Base-by-base conservation (phyloP, 306 rosid genomes). In the Quercus wislizeni region DNA sequence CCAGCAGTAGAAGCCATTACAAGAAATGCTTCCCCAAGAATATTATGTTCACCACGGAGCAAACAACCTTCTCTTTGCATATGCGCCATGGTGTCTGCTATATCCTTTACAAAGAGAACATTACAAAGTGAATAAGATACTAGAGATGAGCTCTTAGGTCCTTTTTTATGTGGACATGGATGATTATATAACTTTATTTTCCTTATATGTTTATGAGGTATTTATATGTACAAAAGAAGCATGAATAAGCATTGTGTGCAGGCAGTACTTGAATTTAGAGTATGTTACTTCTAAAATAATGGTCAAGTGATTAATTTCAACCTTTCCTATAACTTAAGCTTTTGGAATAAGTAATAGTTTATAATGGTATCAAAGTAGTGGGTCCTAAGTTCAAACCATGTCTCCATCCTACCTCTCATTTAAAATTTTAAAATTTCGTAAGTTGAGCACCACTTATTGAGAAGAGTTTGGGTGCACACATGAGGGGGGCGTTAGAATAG, bases 11-110 rank as follows among this genome's bases (percentile, higher is more conserved):
- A 95, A 77, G 97, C 98, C 99, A 95, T 92, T 67, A 95, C 76
- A 63, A 95, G 99, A 87, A 95, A 95, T 82, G 99, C 98, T 91
- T 95, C 99, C n/a, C 93, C 97, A 6, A 95, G 82, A 84, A 95
- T 91, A 90, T 95, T 95, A 78, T 95, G 99, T 83, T 95, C 99
- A 73, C 98, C 93, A 80, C 90, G 94, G 75, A 83, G 99, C 79
- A 95, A 87, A 73, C 92, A 56, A 62, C 98, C 98, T 76, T 91
- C 98, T 87, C 85, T 90, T 93, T 91, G 96, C 89, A 95, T 85
- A 81, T 87, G 84, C 20, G 89, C 90, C 91, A 93, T 92, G 69
- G 96, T 90, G 77, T 95, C 98, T 20, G 98, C 99, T 87, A 95
- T 90, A 78, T 89, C 97, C 99, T 95, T 82, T 76, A 79, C 21